Evolutionary conservation across 805 yeast genomes (phyloP).

Genomic region (Candida parachauliodes): DNA sequence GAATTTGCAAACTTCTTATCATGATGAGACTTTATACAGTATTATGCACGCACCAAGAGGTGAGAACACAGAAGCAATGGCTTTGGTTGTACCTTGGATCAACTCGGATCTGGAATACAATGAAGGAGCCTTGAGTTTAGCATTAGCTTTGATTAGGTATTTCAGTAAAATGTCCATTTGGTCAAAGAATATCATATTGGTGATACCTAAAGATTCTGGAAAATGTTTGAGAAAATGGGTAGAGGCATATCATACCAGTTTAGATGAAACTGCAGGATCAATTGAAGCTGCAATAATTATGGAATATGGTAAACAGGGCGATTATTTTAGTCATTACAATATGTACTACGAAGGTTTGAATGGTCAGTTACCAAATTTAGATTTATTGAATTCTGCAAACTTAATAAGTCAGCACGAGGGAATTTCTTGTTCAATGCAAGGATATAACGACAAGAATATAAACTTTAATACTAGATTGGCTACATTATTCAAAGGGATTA

Average conservation of each 20-base stretch:
- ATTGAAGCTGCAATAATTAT: slow-evolving; percentile 86
- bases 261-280: slow-evolving; percentile 89
- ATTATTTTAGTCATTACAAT: slow-evolving; percentile 71
- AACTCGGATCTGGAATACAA: slow-evolving; percentile 64
- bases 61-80: slow-evolving; percentile 94
- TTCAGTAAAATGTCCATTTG: slow-evolving; percentile 85
- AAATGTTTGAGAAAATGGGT: slow-evolving; percentile 82
- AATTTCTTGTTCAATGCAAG: slow-evolving; percentile 64
- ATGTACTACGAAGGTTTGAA: slow-evolving; percentile 82
- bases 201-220: slow-evolving; percentile 70
- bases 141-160: slow-evolving; percentile 71
- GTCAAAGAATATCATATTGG: slow-evolving; percentile 91
- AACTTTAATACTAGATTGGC: slow-evolving; percentile 51
- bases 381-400: slow-evolving; percentile 79
- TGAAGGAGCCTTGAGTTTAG: slow-evolving; percentile 75
- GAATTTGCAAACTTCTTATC: slow-evolving; percentile 61
- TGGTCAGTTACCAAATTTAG: slow-evolving; percentile 94
- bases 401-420: slow-evolving; percentile 73
- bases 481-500: slow-evolving; percentile 62
- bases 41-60: slow-evolving; percentile 91
- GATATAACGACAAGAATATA: slow-evolving; percentile 34
- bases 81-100: slow-evolving; percentile 82
- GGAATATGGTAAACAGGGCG: slow-evolving; percentile 68
- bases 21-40: slow-evolving; percentile 58
- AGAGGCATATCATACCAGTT: slow-evolving; percentile 80